Conservation (phyloP, 495 filamentous ascomycete genomes). For the Bombardia bombarda region DNA sequence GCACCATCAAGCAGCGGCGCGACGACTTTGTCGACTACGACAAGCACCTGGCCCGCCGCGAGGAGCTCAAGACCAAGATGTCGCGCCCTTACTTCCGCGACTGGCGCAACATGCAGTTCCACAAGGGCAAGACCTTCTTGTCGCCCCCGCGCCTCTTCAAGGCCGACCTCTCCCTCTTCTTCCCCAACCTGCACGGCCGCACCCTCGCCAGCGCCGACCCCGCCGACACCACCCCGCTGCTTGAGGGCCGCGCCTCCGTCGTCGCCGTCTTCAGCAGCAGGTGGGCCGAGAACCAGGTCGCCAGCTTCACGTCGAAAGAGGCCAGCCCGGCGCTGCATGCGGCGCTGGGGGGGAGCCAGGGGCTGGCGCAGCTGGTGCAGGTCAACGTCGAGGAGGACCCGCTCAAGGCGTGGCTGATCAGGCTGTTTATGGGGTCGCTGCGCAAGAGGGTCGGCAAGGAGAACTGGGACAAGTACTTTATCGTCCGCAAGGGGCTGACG, state of each 20-base stretch:
- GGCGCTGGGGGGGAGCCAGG: conserved; percentile 36
- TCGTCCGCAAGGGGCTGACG: conserved; percentile 69
- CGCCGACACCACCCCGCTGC: conserved; percentile 59
- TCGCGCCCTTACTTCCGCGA: conserved; percentile 87
- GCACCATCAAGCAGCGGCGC: conserved; percentile 57
- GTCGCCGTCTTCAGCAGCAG: conserved; percentile 70
- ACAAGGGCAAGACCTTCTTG: conserved; percentile 82
- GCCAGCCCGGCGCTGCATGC: conserved; percentile 58
- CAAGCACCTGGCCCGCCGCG: conserved; percentile 64
- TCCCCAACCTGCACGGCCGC: conserved; percentile 80
- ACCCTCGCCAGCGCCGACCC: conserved; percentile 51
- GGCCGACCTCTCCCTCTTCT: conserved; percentile 69
- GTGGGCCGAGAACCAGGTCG: conserved; percentile 81
- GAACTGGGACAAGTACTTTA: conserved; percentile 69
- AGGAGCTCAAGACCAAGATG: conserved; percentile 56
- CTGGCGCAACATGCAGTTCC: conserved; percentile 72
- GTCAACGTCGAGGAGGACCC: conserved; percentile 80
- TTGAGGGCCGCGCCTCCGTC: conserved; percentile 64
- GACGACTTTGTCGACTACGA: conserved; percentile 82
- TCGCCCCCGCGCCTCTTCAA: conserved; percentile 71
- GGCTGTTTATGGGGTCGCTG: conserved; percentile 57
- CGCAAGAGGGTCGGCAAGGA: conserved; percentile 45
- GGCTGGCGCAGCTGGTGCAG: conserved; percentile 61
- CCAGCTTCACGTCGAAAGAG: conserved; percentile 55
- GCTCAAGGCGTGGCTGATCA: conserved; percentile 67